Percentiles rank a stretch among this genome's conserved stretches.
Evolutionary conservation across 2,329 filamentous ascomycete genomes (phyloP).

Genomic region (Cladosporium sp.): DNA sequence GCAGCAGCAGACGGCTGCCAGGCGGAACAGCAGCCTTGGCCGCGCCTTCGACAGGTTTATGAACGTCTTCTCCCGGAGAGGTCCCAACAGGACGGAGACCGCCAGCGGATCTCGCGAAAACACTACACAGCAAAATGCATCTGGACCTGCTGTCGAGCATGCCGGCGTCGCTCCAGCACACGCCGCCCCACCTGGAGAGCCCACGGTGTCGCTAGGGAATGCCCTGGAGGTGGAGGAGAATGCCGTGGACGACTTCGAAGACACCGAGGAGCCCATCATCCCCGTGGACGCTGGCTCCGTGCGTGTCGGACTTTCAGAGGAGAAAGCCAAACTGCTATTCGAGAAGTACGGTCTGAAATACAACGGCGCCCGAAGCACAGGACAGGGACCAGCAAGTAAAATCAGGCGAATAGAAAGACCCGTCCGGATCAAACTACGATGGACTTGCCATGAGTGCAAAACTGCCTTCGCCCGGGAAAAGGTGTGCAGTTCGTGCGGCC

Average conservation of each 20-base stretch:
- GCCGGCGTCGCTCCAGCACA: constrained; percentile 6
- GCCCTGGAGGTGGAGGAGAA: constrained; percentile 16
- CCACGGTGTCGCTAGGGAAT: constrained; percentile 9
- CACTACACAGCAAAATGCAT: not conserved
- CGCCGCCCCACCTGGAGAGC: not conserved
- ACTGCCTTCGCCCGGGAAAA: constrained; percentile 66
- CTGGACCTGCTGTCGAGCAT: not conserved
- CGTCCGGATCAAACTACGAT: constrained; percentile 70
- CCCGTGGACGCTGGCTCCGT: constrained; percentile 14
- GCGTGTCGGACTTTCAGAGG: constrained; percentile 14
- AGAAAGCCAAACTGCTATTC: constrained; percentile 34
- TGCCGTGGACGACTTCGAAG: constrained; percentile 17
- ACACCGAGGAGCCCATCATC: constrained; percentile 15
- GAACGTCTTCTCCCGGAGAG: constrained; percentile 18
- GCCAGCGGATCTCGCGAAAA: too few species aligned
- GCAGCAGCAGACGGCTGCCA: constrained; percentile 6
- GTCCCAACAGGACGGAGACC: constrained; percentile 11
- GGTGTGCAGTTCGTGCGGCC: constrained; percentile 69
- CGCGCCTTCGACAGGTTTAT: constrained; percentile 21
- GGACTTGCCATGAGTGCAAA: constrained; percentile 75
- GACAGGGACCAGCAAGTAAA: constrained; percentile 20
- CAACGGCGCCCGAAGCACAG: constrained; percentile 12
- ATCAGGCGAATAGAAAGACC: constrained; percentile 47
- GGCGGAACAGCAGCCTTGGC: constrained; percentile 16
- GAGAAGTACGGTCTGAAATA: constrained; percentile 37